These are phyloP conservation scores for Paramarasmius palmivorus DNA, from an alignment of 1,284 basidiomycete species.

Conservation along the genomic window DNA sequence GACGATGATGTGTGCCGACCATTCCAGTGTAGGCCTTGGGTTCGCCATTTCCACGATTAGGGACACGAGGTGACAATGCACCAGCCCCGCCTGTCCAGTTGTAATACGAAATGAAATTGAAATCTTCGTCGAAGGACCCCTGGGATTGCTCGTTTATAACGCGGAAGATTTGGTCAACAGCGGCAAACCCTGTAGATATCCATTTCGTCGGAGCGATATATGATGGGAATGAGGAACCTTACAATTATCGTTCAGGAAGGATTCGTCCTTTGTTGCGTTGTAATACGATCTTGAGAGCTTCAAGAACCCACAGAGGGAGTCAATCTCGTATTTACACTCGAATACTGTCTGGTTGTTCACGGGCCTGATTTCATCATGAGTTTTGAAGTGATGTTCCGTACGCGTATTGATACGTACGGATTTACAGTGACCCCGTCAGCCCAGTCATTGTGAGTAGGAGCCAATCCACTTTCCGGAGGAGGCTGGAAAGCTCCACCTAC, in stretches of 20 bases:
- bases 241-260: slow-evolving; percentile 75
- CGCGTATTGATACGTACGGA: slow-evolving; percentile 48
- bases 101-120: slow-evolving; percentile 74
- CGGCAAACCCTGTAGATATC: slow-evolving; percentile 53
- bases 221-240: slow-evolving; percentile 19
- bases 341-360: slow-evolving; percentile 70
- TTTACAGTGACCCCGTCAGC: slow-evolving; percentile 68
- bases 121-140: slow-evolving; percentile 65
- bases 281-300: slow-evolving; percentile 77
- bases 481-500: slow-evolving; percentile 69
- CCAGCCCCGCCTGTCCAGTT: slow-evolving; percentile 76
- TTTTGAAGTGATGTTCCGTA: slow-evolving; percentile 1
- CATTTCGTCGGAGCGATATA: not conserved
- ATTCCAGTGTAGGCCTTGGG: slow-evolving; percentile 61
- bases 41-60: slow-evolving; percentile 68
- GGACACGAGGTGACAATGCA: slow-evolving; percentile 61
- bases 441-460: slow-evolving; percentile 62
- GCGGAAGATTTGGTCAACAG: slow-evolving; percentile 72
- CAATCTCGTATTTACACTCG: slow-evolving; percentile 82
- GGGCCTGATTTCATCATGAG: slow-evolving; percentile 43
- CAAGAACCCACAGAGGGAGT: slow-evolving; percentile 74
- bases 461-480: slow-evolving; percentile 67
- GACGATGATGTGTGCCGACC: slow-evolving; percentile 75
- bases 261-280: slow-evolving; percentile 63
- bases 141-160: slow-evolving; percentile 79